Base-by-base conservation (phyloP, 176 grass and related monocot genomes). In the Canna indica region DNA sequence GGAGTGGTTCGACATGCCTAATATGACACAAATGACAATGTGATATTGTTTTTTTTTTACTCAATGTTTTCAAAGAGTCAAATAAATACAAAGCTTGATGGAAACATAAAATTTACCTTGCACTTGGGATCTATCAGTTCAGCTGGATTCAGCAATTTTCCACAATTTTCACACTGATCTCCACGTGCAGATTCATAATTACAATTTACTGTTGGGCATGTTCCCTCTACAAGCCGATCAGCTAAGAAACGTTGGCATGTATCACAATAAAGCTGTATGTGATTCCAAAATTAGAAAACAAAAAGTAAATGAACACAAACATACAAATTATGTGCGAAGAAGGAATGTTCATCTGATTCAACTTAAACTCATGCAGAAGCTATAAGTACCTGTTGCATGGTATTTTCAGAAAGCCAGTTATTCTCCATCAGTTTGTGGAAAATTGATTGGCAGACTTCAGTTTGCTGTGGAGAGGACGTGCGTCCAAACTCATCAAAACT, bases 151-250 rank as follows among this genome's bases (percentile, higher is more conserved):
- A 99, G 80, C 72, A 99, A 73, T 74, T 87, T 93, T 59, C 86
- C 91, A 82, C 94, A 99, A 25, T 85, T 88, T 81, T 99, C 94
- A 90, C 90, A 99, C 74, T 99, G 90, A 74, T 99, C 94, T 68
- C 94, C 94, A 64, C 90, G 70, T 68, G 94, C 94, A 4, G 82
- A 72, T 11, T 87, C 86, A 54, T 91, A 91, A 64, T 86, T 83
- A 74, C 86, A 99, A 30, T 74, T 84, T 61, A 85, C 67, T 30
- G 87, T 99, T 54, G 94, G 94, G 15, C 94, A 99, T 39, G 68
- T 85, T 50, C 94, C 94, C 71, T 99, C 90, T 29, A 99, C 84
- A 44, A 99, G 86, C 28, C 94, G 84, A 81, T 99, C 90, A 14
- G 94, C 94, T 77, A 99, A 85, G 81, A 99, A 99, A 42, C 73